These are phyloP conservation scores for Andrographis paniculata DNA, from an alignment of 305 asterid species.

Conservation along the genomic window DNA sequence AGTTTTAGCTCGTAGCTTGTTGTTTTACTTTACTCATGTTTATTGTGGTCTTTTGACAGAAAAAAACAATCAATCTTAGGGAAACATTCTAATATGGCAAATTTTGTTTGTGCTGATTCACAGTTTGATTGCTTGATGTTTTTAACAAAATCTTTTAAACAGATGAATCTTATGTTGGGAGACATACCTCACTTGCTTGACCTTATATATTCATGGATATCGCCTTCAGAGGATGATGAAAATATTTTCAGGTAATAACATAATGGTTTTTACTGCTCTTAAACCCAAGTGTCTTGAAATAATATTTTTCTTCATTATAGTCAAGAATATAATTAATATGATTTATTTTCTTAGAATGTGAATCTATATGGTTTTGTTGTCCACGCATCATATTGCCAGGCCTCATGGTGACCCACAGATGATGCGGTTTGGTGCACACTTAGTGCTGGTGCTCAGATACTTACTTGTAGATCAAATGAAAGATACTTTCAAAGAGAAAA, in stretches of 20 bases:
- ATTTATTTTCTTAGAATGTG: constrained; percentile 7
- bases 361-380: constrained; percentile 17
- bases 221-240: constrained; percentile 69
- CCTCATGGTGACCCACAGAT: constrained; percentile 99
- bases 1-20: constrained; percentile 1
- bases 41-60: constrained; percentile 5
- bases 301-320: constrained; percentile 4
- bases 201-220: constrained; percentile 91
- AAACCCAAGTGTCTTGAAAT: background rate
- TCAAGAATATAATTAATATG: background rate
- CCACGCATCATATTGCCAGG: constrained; percentile 38
- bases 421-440: constrained; percentile 99
- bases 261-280: constrained; percentile 13
- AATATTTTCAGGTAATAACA: constrained; percentile 62
- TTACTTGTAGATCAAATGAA: constrained; percentile 78
- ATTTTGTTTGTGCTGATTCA: constrained; percentile 9
- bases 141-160: constrained; percentile 34
- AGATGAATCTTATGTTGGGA: constrained; percentile 96
- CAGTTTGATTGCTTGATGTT: constrained; percentile 15
- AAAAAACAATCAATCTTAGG: constrained; percentile 3
- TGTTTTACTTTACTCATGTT: background rate
- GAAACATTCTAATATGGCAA: constrained; percentile 6
- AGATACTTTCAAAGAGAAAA: constrained; percentile 80
- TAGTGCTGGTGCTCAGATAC: constrained; percentile 87
- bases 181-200: constrained; percentile 86